Evolutionary conservation across 352 stramenopile genomes (phyloP).

Genomic region (Phytophthora colocasiae): DNA sequence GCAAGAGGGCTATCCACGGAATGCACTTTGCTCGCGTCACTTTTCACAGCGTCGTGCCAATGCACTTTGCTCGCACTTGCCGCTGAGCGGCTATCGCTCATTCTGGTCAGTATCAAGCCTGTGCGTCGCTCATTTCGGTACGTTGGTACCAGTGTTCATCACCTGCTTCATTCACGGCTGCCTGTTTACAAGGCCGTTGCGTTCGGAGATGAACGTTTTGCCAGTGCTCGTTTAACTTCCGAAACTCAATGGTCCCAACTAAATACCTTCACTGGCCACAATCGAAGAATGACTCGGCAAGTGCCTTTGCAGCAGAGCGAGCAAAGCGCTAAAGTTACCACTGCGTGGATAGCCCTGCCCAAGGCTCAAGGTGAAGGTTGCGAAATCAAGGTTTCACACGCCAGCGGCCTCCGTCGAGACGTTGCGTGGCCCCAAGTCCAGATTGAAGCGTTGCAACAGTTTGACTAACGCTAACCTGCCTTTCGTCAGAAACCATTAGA

Average conservation of each 20-base stretch:
- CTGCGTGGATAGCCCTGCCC: background rate
- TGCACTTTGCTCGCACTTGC: background rate
- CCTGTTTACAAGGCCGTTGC: conserved; percentile 15
- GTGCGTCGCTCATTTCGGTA: conserved; percentile 9
- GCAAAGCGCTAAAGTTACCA: too few species aligned
- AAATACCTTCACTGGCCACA: background rate
- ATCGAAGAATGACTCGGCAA: background rate
- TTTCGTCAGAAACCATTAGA: conserved; percentile 1
- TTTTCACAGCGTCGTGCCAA: too few species aligned
- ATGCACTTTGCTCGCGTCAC: background rate
- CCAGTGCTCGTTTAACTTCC: conserved; percentile 10
- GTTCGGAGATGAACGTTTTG: conserved; percentile 7
- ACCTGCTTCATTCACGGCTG: conserved; percentile 3
- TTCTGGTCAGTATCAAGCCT: conserved; percentile 9
- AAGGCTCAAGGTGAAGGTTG: background rate
- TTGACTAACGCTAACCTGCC: background rate
- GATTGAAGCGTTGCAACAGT: background rate
- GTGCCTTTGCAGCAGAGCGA: background rate
- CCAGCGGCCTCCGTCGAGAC: background rate
- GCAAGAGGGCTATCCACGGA: conserved; percentile 8
- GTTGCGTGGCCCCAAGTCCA: conserved; percentile 1
- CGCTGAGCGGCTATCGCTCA: conserved; percentile 4
- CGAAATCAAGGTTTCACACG: conserved; percentile 12
- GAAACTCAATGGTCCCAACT: background rate
- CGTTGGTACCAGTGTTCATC: conserved; percentile 5